Percentiles rank a stretch among this genome's conserved stretches.
phyloP scores from a whole-genome alignment of 208 protist genomes.

The Crithidia sp. region DNA sequence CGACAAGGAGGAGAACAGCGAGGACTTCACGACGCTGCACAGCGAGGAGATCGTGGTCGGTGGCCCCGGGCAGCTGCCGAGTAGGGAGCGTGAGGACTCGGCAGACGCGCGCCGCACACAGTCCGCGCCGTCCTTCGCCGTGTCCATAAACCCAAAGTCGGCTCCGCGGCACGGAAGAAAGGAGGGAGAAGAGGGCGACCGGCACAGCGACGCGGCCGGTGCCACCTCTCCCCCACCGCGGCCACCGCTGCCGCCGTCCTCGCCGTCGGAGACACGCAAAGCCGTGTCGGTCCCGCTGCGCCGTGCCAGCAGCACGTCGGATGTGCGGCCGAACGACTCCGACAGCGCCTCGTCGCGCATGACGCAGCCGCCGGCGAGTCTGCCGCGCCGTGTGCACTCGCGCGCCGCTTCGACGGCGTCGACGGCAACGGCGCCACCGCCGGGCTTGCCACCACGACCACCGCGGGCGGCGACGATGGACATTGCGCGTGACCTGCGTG shows the following conservation, averaged over 20 bases:
- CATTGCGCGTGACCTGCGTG: background rate
- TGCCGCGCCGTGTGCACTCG: background rate
- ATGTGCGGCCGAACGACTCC: background rate
- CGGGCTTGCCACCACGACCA: constrained; percentile 8
- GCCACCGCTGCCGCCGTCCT: background rate
- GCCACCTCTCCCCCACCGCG: background rate
- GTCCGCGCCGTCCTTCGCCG: background rate
- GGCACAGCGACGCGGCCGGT: background rate
- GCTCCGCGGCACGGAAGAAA: background rate
- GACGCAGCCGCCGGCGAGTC: constrained; percentile 4
- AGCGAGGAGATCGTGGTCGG: constrained; percentile 8
- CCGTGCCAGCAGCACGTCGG: background rate
- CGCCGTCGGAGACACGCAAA: background rate
- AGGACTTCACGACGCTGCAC: background rate
- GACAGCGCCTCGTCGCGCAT: background rate
- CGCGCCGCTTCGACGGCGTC: background rate
- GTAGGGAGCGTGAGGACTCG: background rate
- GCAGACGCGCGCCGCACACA: background rate
- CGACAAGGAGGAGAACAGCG: constrained; percentile 8
- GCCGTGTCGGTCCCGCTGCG: constrained; percentile 6
- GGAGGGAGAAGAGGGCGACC: background rate
- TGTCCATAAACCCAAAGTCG: background rate
- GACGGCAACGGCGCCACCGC: background rate
- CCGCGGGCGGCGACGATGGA: constrained; percentile 7
- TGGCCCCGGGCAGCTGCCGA: constrained; percentile 9